A percentile compares a stretch with the other conserved stretches of the same genome.
These are phyloP conservation scores for Mortierella sp. DNA, from an alignment of 371 early-diverging fungal genomes.

Conservation along the genomic window DNA sequence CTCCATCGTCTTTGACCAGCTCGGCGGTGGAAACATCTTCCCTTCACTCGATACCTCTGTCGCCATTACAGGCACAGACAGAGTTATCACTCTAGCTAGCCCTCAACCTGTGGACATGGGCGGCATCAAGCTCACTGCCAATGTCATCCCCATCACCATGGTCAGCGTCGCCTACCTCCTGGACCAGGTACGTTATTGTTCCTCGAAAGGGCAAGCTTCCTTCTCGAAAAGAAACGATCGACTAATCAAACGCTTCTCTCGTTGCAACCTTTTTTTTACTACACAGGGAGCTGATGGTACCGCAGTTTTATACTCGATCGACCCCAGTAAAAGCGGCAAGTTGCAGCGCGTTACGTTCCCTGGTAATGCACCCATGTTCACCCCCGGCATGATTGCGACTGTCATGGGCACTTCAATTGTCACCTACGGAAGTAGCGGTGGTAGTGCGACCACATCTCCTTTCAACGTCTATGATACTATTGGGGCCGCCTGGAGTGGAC, in stretches of 20 bases:
- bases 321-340: conserved; percentile 23
- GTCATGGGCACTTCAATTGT: conserved; percentile 22
- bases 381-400: conserved; percentile 25
- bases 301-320: conserved; percentile 33
- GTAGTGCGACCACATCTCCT: not conserved
- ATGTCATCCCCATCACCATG: conserved; percentile 40
- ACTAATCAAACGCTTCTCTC: not conserved
- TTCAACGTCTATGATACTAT: conserved; percentile 43
- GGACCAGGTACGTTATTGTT: conserved; percentile 27
- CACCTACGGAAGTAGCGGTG: conserved; percentile 22
- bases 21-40: conserved; percentile 19
- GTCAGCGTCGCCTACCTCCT: conserved; percentile 36
- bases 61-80: not conserved
- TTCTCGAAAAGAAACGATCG: not conserved
- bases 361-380: conserved; percentile 46
- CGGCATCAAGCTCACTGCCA: conserved; percentile 23
- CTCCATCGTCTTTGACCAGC: conserved; percentile 36
- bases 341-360: conserved; percentile 19
- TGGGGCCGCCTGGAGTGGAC: conserved; percentile 30
- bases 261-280: not conserved
- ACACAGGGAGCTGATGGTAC: conserved; percentile 43
- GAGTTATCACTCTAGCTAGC: conserved; percentile 20
- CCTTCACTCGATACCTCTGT: conserved; percentile 12
- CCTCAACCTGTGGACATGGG: conserved; percentile 42
- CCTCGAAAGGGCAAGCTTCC: too few species aligned